Evolutionary conservation across 352 stramenopile species (phyloP).

Genomic region (Phytophthora tentaculata): DNA sequence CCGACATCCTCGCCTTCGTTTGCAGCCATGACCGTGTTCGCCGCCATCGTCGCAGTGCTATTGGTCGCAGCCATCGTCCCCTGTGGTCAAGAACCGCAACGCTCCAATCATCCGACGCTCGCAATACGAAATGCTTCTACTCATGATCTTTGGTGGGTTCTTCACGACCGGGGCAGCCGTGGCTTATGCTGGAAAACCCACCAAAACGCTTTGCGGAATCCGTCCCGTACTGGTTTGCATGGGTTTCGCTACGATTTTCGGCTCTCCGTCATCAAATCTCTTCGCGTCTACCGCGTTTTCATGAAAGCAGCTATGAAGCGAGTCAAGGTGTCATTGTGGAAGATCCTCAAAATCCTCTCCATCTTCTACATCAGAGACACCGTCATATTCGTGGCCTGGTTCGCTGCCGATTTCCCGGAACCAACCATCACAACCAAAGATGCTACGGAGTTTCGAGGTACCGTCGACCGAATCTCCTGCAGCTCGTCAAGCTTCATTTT

Average conservation of each 20-base stretch:
- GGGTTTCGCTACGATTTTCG: constrained; percentile 55
- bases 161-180: constrained; percentile 38
- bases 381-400: constrained; percentile 48
- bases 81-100: constrained; percentile 44
- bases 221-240: constrained; percentile 43
- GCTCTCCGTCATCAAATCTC: constrained; percentile 48
- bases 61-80: constrained; percentile 23
- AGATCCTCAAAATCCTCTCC: constrained; percentile 47
- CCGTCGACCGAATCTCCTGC: constrained; percentile 39
- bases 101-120: constrained; percentile 53
- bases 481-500: constrained; percentile 61
- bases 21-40: constrained; percentile 14
- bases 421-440: constrained; percentile 26
- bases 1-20: constrained; percentile 33
- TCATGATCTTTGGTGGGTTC: constrained; percentile 51
- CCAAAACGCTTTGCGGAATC: constrained; percentile 30
- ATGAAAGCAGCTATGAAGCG: constrained; percentile 49
- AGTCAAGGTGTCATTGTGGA: constrained; percentile 37
- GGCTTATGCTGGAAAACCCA: constrained; percentile 40
- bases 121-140: constrained; percentile 50
- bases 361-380: constrained; percentile 44
- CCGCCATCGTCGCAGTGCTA: constrained; percentile 22
- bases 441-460: constrained; percentile 33
- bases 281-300: constrained; percentile 68
- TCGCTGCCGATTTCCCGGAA: constrained; percentile 40